phyloP scores from a whole-genome alignment of 2,329 filamentous ascomycete species.

The Alternaria gaisen region DNA sequence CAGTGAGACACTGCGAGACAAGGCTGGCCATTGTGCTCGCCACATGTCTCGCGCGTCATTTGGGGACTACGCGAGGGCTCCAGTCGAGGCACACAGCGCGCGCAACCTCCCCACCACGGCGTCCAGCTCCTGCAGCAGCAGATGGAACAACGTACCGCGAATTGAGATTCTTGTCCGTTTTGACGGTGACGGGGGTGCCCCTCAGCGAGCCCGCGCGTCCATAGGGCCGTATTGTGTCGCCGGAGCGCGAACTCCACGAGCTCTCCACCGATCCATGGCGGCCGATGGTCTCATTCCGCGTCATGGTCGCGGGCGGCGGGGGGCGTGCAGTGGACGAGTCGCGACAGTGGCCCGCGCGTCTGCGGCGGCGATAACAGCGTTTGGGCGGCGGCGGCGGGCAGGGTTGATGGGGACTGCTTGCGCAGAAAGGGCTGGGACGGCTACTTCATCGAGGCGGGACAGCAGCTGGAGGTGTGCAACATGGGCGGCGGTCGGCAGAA shows the following conservation, averaged over 20 bases:
- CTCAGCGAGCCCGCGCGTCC: conserved; percentile 44
- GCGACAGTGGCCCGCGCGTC: conserved; percentile 30
- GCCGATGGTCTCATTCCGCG: conserved; percentile 69
- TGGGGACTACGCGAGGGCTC: neutral
- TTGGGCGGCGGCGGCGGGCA: conserved; percentile 17
- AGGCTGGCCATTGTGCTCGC: conserved; percentile 28
- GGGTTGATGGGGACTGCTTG: conserved; percentile 39
- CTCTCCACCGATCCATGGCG: conserved; percentile 73
- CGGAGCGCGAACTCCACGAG: conserved; percentile 73
- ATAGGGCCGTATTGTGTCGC: conserved; percentile 67
- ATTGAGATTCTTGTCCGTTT: conserved; percentile 63
- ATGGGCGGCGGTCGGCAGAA: conserved; percentile 26
- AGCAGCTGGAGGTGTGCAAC: conserved; percentile 30
- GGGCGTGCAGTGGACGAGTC: conserved; percentile 17
- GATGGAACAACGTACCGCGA: conserved; percentile 52
- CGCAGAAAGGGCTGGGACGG: conserved; percentile 47
- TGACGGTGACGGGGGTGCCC: conserved; percentile 58
- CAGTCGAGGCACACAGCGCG: conserved; percentile 28
- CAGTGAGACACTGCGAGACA: conserved; percentile 36
- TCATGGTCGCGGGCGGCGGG: conserved; percentile 59
- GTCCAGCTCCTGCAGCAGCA: conserved; percentile 9
- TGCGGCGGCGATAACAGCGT: conserved; percentile 10
- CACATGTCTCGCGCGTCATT: neutral
- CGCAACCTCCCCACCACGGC: conserved; percentile 18
- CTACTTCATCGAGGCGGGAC: conserved; percentile 51